phyloP scores from a whole-genome alignment of 345 rosid genomes.

The Raphanus raphanistrum region DNA sequence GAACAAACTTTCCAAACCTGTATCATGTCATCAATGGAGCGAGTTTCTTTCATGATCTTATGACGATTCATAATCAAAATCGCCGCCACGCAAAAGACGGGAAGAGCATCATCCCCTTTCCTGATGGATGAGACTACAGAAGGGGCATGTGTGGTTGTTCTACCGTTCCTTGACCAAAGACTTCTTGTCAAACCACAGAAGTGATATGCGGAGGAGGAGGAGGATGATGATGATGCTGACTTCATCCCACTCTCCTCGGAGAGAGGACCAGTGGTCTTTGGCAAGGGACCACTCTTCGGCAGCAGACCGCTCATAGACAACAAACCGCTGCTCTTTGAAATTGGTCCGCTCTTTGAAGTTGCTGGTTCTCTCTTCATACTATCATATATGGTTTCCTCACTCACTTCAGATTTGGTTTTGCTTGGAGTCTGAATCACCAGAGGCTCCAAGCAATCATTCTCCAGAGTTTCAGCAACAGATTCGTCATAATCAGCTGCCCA shows the following conservation, averaged over 20 bases:
- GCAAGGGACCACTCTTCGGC: conserved; percentile 41
- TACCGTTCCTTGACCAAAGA: conserved; percentile 66
- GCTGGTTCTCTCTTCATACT: conserved; percentile 29
- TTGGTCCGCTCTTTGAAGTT: conserved; percentile 37
- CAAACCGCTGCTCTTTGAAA: conserved; percentile 41
- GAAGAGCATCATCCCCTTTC: conserved; percentile 66
- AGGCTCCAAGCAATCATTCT: conserved; percentile 69
- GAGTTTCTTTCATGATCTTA: conserved; percentile 78
- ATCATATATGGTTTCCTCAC: conserved; percentile 47
- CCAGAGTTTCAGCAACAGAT: conserved; percentile 52
- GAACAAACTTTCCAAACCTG: conserved; percentile 48
- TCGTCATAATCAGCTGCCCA: conserved; percentile 97
- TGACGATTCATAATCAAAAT: conserved; percentile 86
- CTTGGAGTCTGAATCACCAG: conserved; percentile 58
- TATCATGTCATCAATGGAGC: conserved; percentile 86
- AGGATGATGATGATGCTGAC: conserved; percentile 43
- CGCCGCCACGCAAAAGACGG: conserved; percentile 92
- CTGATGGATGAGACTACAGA: conserved; percentile 52
- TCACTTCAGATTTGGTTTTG: conserved; percentile 47
- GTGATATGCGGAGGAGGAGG: conserved; percentile 32
- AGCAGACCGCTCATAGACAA: conserved; percentile 46
- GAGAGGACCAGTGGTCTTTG: conserved; percentile 42
- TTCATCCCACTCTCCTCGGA: conserved; percentile 51
- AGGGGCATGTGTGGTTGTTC: conserved; percentile 46
- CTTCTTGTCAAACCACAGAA: conserved; percentile 77